phyloP scores from a whole-genome alignment of 371 early-diverging fungal species.

The Zopfochytrium polystomum region DNA sequence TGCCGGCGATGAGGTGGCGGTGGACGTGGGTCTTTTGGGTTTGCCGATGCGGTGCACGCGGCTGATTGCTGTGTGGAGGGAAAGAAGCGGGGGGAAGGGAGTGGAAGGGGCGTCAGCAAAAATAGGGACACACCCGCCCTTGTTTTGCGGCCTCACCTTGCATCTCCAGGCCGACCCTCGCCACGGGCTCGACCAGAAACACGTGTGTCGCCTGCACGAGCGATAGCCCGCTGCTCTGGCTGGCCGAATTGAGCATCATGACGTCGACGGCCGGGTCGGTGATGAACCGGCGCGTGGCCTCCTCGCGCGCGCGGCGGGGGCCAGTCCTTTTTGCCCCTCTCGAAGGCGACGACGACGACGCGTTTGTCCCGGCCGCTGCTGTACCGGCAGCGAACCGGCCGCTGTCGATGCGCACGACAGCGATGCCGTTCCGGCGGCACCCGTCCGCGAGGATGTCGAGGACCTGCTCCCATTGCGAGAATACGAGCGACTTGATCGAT shows the following conservation, averaged over 20 bases:
- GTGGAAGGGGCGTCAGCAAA: no score
- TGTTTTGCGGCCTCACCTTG: conserved; percentile 31
- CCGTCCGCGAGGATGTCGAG: conserved; percentile 54
- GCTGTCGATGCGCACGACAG: conserved; percentile 40
- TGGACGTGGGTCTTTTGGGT: conserved; percentile 38
- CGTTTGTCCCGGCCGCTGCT: no score
- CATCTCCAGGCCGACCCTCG: conserved; percentile 37
- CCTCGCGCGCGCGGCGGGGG: no score
- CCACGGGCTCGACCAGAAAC: conserved; percentile 48
- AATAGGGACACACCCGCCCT: background rate
- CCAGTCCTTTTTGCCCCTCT: conserved; percentile 19
- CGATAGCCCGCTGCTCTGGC: conserved; percentile 47
- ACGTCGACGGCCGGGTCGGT: no score
- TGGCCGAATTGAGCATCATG: conserved; percentile 46
- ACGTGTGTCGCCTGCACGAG: conserved; percentile 45
- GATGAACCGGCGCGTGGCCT: no score
- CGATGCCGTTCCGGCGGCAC: conserved; percentile 52
- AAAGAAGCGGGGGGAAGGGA: background rate
- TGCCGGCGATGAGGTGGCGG: conserved; percentile 39
- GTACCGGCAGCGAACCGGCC: no score
- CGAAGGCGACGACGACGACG: no score
- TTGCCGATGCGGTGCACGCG: conserved; percentile 50
- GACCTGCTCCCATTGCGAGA: conserved; percentile 68
- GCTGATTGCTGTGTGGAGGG: conserved; percentile 33
- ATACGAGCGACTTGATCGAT: conserved; percentile 58